Evolutionary conservation across 2,329 filamentous ascomycete species (phyloP).

Genomic region (Emydomyces testavorans): DNA sequence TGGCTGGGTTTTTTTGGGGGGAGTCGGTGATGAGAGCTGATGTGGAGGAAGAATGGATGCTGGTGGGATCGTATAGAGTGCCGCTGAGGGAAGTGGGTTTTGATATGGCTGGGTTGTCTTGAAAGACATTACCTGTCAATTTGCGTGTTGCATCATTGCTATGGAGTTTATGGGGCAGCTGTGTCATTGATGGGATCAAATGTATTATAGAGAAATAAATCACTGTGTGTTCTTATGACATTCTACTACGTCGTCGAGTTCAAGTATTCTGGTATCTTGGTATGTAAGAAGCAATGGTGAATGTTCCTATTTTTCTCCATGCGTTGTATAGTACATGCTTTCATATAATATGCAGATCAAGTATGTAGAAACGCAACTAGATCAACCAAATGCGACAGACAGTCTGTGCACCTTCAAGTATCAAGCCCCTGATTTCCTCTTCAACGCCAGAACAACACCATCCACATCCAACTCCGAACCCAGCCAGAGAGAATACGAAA

Average conservation of each 20-base stretch:
- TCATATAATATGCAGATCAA: not conserved
- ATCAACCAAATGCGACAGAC: conserved; percentile 4
- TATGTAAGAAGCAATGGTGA: too few species aligned
- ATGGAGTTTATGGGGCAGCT: conserved; percentile 1
- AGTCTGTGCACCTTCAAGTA: not conserved
- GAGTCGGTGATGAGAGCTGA: not conserved
- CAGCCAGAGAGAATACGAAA: not conserved
- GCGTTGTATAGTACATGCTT: conserved; percentile 1
- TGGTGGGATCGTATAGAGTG: too few species aligned
- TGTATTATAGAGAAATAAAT: conserved; percentile 1
- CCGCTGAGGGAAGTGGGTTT: too few species aligned
- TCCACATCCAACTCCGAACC: not conserved
- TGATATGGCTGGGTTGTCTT: not conserved
- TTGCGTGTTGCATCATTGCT: not conserved
- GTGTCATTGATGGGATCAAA: not conserved
- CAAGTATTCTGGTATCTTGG: too few species aligned
- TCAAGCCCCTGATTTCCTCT: not conserved
- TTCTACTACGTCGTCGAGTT: not conserved
- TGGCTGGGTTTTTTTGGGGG: not conserved
- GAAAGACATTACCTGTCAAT: not conserved
- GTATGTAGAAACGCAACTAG: not conserved
- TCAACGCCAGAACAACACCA: conserved; percentile 1
- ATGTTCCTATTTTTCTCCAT: not conserved
- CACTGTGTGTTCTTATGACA: not conserved
- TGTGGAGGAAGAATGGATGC: not conserved